Percentiles rank a stretch among this genome's conserved stretches.
These are phyloP conservation scores for Chytriomyces confervae DNA, from an alignment of 192 early-diverging fungal species.

Conservation along the genomic window DNA sequence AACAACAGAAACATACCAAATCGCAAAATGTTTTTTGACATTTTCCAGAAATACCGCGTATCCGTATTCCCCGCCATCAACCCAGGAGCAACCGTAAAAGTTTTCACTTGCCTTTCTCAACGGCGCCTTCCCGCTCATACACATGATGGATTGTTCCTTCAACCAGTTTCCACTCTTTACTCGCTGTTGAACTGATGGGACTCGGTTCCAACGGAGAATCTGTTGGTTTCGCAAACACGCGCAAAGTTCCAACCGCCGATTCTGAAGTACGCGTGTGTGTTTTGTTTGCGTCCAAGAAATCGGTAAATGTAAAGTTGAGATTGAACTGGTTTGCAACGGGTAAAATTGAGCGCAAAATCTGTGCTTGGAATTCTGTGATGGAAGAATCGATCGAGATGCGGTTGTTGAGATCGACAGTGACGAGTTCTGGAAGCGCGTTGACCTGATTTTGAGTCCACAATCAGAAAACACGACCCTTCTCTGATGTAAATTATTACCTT, in stretches of 20 bases:
- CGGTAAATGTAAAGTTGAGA: constrained; percentile 21
- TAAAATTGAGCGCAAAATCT: constrained; percentile 22
- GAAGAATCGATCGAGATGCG: constrained; percentile 41
- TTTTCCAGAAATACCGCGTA: constrained; percentile 44
- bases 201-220: constrained; percentile 42
- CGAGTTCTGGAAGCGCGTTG: constrained; percentile 51
- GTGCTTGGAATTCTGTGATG: constrained; percentile 13
- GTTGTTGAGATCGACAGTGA: constrained; percentile 44
- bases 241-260: constrained; percentile 12
- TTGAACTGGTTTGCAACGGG: constrained; percentile 22
- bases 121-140: constrained; percentile 8
- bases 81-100: constrained; percentile 41
- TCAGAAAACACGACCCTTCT: background rate
- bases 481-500: constrained; percentile 21
- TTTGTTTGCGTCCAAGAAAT: background rate
- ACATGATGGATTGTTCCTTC: constrained; percentile 48
- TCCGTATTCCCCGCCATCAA: constrained; percentile 54
- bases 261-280: background rate
- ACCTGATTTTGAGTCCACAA: constrained; percentile 39
- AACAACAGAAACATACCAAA: constrained; percentile 23
- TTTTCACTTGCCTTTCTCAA: background rate
- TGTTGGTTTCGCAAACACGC: constrained; percentile 8
- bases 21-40: constrained; percentile 50
- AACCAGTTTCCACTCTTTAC: constrained; percentile 39
- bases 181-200: constrained; percentile 31